Base-by-base conservation (phyloP, 441 rosid genomes). In the Syzygium syzygioides region DNA sequence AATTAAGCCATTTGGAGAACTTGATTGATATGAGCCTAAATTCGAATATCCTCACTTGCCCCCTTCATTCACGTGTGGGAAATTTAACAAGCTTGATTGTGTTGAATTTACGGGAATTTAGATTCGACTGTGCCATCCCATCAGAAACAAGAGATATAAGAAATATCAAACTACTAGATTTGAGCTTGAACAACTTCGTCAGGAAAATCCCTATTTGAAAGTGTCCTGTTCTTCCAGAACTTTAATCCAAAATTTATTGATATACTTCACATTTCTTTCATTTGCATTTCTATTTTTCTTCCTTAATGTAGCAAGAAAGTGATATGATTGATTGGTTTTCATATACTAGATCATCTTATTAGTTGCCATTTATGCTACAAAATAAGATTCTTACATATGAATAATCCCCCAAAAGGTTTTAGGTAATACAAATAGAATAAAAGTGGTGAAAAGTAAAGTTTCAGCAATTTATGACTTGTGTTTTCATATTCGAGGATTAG, bases 281-380 rank as follows among this genome's bases (percentile, higher is more conserved):
- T 59, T 4, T 59, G 64, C 17, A 59, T 26, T 59, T 59, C 64
- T 59, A 26, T 26, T 59, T 59, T 59, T 59, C 14, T 57, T 59
- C 14, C 64, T 26, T 26, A 26, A 59, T 59, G 28, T 26, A 5
- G n/a, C 64, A 59, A 26, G 13, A 53, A 59, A 59, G 30, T 59
- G 30, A 59, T 59, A 59, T 26, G 64, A 59, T 59, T 15, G 15
- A 59, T 59, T 59, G 30, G 4, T 59, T 59, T 59, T 59, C 0
- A 12, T 1, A 59, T 26, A 59, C 0, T 2, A 0, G 15, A 59
- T 26, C 14, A 25, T 59, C 30, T 0, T 59, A 11, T 25, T 14
- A 26, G 13, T 59, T n/a, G 64, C 30, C 64, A 59, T 26, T 59
- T 59, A 59, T 26, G 64, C 14, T n/a, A 11, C 12, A 28, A 26